Base-by-base conservation (phyloP, 1,284 basidiomycete species). In the Austroboletus niveus region DNA sequence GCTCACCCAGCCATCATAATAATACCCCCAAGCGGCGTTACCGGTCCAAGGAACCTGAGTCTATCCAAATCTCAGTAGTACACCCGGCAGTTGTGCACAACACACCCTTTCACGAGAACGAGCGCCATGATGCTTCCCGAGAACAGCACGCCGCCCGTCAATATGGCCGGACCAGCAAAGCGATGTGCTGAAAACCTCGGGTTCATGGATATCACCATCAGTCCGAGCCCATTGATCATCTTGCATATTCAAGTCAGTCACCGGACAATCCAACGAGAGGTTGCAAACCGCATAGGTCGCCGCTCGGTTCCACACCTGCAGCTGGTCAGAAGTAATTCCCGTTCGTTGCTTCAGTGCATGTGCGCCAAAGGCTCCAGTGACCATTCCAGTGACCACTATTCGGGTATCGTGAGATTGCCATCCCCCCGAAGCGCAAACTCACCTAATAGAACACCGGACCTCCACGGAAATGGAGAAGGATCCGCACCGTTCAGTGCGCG, bases 1-100 rank as follows among this genome's bases (percentile, higher is more conserved):
- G 56, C 85, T 75, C 64, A 92, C 88, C 90, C 90, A 47, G 82
- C 81, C 61, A 92, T 89, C 85, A 91, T 87, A 3, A 81, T 58
- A 24, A 80, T 55, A 3, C 85, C 90, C 3, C 89, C 90, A 17
- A 92, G 57, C 0, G 90, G 91, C 12, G 90, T 92, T 42, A 90
- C 68, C 3, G 88, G 89, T 0, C 89, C 90, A 42, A 92, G 63
- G 53, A 81, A 75, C 61, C 72, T 82, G 57, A 82, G 70, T 40
- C 84, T 87, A 57, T 14, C 10, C 45, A 47, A 48, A 34, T n/a
- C 27, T 55, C 31, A 66, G 44, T 24, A 50, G 11, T 27, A 10
- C 27, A 42, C 11, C 24, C 27, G 7, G 42, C 11, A 49, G n/a
- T 14, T 11, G 24, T 3, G 8, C 39, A 49, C 27, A 35, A 46